Percentiles rank a stretch among this genome's conserved stretches.
Conservation (phyloP, 2,329 filamentous ascomycete genomes). For the Fusarium armeniacum region DNA sequence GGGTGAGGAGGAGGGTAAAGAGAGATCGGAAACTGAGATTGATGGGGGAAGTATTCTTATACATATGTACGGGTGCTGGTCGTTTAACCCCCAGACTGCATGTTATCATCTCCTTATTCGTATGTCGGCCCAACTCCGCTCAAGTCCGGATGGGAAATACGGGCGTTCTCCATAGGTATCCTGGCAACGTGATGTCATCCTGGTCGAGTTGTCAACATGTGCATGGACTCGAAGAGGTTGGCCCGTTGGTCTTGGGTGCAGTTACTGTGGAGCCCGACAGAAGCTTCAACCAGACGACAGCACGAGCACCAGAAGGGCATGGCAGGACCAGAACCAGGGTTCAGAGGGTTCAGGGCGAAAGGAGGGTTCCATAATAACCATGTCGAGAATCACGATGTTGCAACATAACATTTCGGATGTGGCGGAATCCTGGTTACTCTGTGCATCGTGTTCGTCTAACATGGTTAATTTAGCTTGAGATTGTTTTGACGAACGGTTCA, state of each 20-base stretch:
- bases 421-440: constrained; percentile 12
- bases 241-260: constrained; percentile 5
- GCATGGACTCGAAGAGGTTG: constrained; percentile 1
- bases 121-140: constrained; percentile 32
- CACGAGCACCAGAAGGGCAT: too few species aligned
- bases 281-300: not conserved
- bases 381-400: constrained; percentile 33
- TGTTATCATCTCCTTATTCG: constrained; percentile 17
- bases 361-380: constrained; percentile 27
- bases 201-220: constrained; percentile 1
- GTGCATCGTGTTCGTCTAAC: constrained; percentile 23
- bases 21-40: constrained; percentile 4
- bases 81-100: constrained; percentile 10
- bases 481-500: constrained; percentile 11
- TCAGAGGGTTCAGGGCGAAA: not conserved
- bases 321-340: not conserved
- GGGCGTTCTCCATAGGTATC: constrained; percentile 41
- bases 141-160: constrained; percentile 25
- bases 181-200: constrained; percentile 38
- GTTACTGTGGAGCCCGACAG: constrained; percentile 16
- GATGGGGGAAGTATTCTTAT: constrained; percentile 35
- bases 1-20: constrained; percentile 16
- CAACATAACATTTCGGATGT: constrained; percentile 28
- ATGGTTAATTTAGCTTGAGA: not conserved
- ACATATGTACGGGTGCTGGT: not conserved